A percentile compares a stretch with the other conserved stretches of the same genome.
Conservation (phyloP, 1,284 basidiomycete species). For the Coniferiporia weirii region DNA sequence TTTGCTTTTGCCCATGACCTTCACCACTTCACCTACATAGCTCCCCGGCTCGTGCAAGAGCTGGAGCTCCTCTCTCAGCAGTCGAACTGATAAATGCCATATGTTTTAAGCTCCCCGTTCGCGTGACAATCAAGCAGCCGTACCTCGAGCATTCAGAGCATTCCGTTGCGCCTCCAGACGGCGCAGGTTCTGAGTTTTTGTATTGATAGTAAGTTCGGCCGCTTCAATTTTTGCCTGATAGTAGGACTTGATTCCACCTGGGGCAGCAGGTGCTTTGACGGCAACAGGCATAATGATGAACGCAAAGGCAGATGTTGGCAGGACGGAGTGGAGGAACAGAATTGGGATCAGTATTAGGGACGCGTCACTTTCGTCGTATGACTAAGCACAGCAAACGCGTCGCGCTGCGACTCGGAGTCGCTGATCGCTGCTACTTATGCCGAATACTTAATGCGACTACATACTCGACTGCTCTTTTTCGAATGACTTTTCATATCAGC, state of each 20-base stretch:
- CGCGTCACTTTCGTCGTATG: constrained; percentile 8
- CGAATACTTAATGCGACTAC: too few relatives aligned
- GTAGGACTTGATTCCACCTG: constrained; percentile 78
- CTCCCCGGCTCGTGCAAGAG: constrained; percentile 94
- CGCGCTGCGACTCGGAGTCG: not conserved
- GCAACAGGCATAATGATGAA: constrained; percentile 44
- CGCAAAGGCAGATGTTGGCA: not conserved
- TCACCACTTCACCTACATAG: constrained; percentile 97
- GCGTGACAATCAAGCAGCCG: constrained; percentile 22
- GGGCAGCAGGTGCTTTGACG: constrained; percentile 41
- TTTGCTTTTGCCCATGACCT: constrained; percentile 99
- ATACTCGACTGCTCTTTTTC: too few relatives aligned
- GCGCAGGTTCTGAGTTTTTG: constrained; percentile 94
- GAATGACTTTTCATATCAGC: not conserved
- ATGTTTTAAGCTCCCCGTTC: not conserved
- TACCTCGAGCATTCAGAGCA: constrained; percentile 92
- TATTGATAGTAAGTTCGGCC: constrained; percentile 88
- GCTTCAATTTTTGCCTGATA: constrained; percentile 95
- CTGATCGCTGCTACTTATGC: too few relatives aligned
- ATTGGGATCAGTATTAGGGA: not conserved
- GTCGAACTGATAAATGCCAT: constrained; percentile 49
- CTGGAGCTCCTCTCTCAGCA: constrained; percentile 91
- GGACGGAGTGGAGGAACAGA: not conserved
- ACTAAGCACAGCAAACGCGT: constrained; percentile 5
- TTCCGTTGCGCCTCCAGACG: constrained; percentile 96